Base-by-base conservation (phyloP, 148 eudicot genomes). In the Silene uniflora region DNA sequence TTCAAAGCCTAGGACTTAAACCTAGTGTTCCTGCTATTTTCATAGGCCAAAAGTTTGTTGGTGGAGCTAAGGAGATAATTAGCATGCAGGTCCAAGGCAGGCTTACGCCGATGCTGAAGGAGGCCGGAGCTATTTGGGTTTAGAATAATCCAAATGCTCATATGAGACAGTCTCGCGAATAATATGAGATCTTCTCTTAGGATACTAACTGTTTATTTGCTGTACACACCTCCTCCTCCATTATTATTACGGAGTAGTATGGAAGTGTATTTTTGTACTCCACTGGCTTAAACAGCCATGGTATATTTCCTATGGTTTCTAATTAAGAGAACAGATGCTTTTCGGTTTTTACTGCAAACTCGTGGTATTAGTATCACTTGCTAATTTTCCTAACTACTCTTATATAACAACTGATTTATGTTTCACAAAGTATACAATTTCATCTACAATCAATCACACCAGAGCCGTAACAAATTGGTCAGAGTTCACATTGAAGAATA, bases 11-110 rank as follows among this genome's bases (percentile, higher is more conserved):
- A 39, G 94, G 90, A 10, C 83, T 81, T 18, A 63, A 73, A 62
- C 81, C 90, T 1, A 81, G 84, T 59, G 77, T 87, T 42, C 96
- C 96, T 0, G 88, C 87, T 22, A 87, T 90, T 81, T 90, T 85
- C 77, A 87, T 90, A 54, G 90, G 87, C 66, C 80, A 84, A 44
- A 78, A 84, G 73, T 69, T 88, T 63, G 81, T 90, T 21, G 96
- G 96, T n/a, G 96, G 96, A 22, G 82, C 92, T 49, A 80, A 90
- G 60, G 92, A 89, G 76, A 72, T 91, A 10, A 84, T 91, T 83
- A 87, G 89, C 82, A 82, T 89, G 62, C 91, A 91, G 67, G 73
- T 91, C 69, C 84, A 84, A 78, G 89, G 91, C 25, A 67, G 88
- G 67, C 83, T 91, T 7, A 82, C 80, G 4, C 85, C 79, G 1